Evolutionary conservation across 2,329 filamentous ascomycete species (phyloP), one percentile per base, ranked within the genome.

Genomic region (Cordyceps tenuipes): DNA sequence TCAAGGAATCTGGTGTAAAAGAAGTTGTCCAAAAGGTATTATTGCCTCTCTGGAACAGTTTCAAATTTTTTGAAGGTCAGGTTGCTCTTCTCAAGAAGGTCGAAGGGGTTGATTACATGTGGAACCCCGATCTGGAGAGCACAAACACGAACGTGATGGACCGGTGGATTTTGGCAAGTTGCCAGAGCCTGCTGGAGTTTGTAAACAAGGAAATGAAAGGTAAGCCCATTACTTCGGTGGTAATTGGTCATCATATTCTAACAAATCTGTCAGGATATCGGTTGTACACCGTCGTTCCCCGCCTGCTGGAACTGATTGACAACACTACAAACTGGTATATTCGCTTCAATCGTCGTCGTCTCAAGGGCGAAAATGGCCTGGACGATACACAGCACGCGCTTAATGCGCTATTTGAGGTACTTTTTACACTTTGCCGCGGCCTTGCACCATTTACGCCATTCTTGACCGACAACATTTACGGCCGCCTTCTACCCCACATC

Each of bases 241-340:
- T n/a, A 6, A 36, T 39, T 7, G 9, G 12, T 5, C 17, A 7
- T 47, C 26, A 17, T n/a, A 39, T 36, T 36, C 57, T 48, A 60
- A 36, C 49, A 52, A 12, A 52, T 26, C 15, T 49, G 6, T 0
- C 54, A 79, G 86, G 77, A 7, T 91, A 91, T 71, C 86, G 89
- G 46, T 75, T 92, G 41, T 97, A 97, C 74, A 97, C 92, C 1
- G 93, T 97, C 49, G 91, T 96, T 49, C 92, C 92, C 8, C 83
- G 89, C 64, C 77, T 97, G 62, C 81, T 96, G 19, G 82, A 82
- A 61, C 82, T 96, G 68, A 95, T 97, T 65, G 93, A 97, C 69
- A 91, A 95, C 75, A 91, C 90, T 4, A 97, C 92, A n/a, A 97
- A 97, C 75, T 97, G 92, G 92, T 97, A 97, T 75, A 97, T 97